phyloP scores from a whole-genome alignment of 257 asterid genomes.

The Thymus mandschuricus region DNA sequence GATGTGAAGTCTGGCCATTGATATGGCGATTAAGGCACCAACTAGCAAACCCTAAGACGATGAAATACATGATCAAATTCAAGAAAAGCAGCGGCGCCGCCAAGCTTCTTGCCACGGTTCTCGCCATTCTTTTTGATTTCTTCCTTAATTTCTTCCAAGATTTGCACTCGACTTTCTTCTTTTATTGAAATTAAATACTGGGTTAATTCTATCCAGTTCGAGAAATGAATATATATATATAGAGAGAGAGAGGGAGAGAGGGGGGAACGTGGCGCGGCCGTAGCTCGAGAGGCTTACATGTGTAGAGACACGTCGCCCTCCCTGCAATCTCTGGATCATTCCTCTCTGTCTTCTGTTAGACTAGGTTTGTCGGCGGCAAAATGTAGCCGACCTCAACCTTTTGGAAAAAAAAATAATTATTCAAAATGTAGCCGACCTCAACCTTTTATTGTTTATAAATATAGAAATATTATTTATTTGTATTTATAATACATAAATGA shows the following conservation, averaged over 20 bases:
- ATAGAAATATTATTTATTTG: too few relatives aligned
- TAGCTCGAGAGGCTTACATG: constrained; percentile 33
- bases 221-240: constrained; percentile 8
- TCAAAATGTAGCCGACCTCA: too few relatives aligned
- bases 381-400: too few relatives aligned
- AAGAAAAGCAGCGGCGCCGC: constrained; percentile 83
- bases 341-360: background rate
- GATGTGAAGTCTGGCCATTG: constrained; percentile 83
- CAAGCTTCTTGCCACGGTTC: constrained; percentile 67
- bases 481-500: too few relatives aligned
- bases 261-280: constrained; percentile 40
- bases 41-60: constrained; percentile 80
- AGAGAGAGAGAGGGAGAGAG: background rate
- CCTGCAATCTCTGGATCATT: background rate
- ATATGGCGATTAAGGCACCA: constrained; percentile 80
- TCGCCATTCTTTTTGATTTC: constrained; percentile 51
- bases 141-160: background rate
- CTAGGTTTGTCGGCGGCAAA: too few relatives aligned
- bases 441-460: too few relatives aligned
- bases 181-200: background rate
- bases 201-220: background rate
- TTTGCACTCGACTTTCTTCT: background rate
- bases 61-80: constrained; percentile 70
- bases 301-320: constrained; percentile 38
- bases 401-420: too few relatives aligned